Evolutionary conservation across 2,329 filamentous ascomycete species (phyloP).

Genomic region (Botrytis cinerea): DNA sequence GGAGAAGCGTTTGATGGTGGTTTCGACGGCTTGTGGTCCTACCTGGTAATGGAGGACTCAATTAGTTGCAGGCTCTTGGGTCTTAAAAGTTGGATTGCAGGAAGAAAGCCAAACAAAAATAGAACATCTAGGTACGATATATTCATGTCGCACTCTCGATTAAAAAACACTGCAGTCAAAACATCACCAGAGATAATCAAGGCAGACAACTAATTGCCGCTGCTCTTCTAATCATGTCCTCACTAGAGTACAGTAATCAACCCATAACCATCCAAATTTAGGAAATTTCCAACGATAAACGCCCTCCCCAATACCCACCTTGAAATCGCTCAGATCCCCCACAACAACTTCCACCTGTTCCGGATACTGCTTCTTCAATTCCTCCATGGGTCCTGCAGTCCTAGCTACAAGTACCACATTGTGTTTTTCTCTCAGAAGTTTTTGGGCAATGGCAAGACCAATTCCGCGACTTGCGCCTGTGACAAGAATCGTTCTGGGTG

Average conservation of each 20-base stretch:
- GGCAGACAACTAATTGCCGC: neutral
- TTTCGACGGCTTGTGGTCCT: conserved; percentile 61
- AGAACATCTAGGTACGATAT: neutral
- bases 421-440: conserved; percentile 55
- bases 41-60: conserved; percentile 41
- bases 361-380: conserved; percentile 54
- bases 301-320: conserved; percentile 44
- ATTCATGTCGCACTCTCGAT: neutral
- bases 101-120: neutral
- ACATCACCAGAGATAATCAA: neutral
- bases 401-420: conserved; percentile 62
- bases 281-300: neutral
- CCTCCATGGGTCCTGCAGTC: conserved; percentile 51
- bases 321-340: conserved; percentile 56
- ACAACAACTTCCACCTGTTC: conserved; percentile 57
- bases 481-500: conserved; percentile 69
- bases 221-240: neutral
- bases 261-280: neutral
- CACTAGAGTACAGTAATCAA: neutral
- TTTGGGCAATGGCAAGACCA: conserved; percentile 56
- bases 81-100: too few species aligned
- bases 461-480: conserved; percentile 66
- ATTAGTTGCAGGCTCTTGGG: neutral
- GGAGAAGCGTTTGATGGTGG: conserved; percentile 68
- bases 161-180: neutral